Percentiles rank a stretch among this genome's conserved stretches.
phyloP scores from a whole-genome alignment of 805 yeast genomes.

The Starmera quercuum region DNA sequence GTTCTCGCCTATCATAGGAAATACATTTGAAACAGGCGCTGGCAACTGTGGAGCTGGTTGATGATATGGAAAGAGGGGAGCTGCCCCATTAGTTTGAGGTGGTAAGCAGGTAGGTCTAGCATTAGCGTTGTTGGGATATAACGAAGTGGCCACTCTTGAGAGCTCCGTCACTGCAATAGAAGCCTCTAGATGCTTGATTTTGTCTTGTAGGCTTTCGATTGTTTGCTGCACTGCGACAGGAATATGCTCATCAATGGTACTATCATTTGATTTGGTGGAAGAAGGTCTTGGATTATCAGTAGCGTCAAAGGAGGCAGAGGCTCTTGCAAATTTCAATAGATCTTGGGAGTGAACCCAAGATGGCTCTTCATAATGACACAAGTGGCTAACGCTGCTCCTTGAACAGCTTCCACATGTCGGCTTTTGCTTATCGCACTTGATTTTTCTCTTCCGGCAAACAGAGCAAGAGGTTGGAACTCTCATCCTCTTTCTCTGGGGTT shows the following conservation, averaged over 20 bases:
- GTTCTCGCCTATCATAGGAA: too few relatives aligned
- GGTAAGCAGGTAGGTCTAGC: background rate
- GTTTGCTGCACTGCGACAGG: conserved; percentile 1
- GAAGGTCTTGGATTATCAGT: too few relatives aligned
- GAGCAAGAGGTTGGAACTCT: conserved; percentile 41
- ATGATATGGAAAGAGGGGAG: too few relatives aligned
- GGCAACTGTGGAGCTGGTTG: background rate
- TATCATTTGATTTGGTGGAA: too few relatives aligned
- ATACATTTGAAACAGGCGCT: background rate
- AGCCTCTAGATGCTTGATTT: conserved; percentile 39
- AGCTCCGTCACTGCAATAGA: conserved; percentile 30
- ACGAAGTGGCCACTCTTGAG: conserved; percentile 7
- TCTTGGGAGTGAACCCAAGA: conserved; percentile 47
- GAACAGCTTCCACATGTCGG: conserved; percentile 49
- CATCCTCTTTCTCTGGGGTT: conserved; percentile 27
- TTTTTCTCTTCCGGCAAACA: conserved; percentile 41
- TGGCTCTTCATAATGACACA: conserved; percentile 51
- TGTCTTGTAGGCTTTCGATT: conserved; percentile 29
- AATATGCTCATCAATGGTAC: background rate
- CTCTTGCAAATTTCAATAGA: conserved; percentile 29
- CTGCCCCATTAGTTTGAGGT: too few relatives aligned
- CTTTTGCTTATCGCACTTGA: conserved; percentile 39
- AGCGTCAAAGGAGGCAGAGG: background rate
- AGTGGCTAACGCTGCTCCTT: conserved; percentile 47
- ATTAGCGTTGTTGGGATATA: background rate